Percentiles rank a stretch among this genome's conserved stretches.
Evolutionary conservation across 2,329 filamentous ascomycete genomes (phyloP).

Genomic region (Beauveria caledonica): DNA sequence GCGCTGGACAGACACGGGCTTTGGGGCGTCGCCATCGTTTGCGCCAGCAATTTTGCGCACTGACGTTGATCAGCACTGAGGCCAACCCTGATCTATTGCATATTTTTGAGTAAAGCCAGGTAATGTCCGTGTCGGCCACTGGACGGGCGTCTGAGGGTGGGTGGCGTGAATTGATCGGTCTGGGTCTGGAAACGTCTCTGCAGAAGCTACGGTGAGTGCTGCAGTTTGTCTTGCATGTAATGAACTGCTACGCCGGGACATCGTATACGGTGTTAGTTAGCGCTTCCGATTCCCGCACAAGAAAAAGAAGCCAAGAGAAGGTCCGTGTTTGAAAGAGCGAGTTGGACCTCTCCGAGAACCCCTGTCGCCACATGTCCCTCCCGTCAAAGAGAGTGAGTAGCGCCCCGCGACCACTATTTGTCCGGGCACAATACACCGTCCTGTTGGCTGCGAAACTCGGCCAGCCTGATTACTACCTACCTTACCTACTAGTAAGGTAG

Average conservation of each 20-base stretch:
- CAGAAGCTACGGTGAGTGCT: background rate
- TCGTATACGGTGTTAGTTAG: background rate
- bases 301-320: background rate
- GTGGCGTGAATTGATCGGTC: background rate
- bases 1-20: background rate
- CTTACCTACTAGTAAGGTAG: no score
- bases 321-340: constrained; percentile 6
- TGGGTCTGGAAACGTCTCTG: background rate
- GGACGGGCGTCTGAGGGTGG: background rate
- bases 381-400: constrained; percentile 2
- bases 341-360: background rate
- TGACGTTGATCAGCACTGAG: background rate
- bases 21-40: background rate
- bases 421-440: constrained; percentile 1
- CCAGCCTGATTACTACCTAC: background rate
- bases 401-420: background rate
- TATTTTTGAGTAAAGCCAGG: background rate
- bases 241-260: background rate
- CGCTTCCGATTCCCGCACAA: background rate
- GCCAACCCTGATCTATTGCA: background rate
- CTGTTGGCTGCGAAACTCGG: background rate
- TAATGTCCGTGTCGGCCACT: background rate
- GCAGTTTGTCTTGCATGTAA: background rate
- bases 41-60: background rate
- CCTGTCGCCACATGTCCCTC: constrained; percentile 8